A percentile compares a stretch with the other conserved stretches of the same genome.
These are phyloP conservation scores for Melanopsichium pennsylvanicum DNA, from an alignment of 1,284 basidiomycete genomes.

Conservation along the genomic window DNA sequence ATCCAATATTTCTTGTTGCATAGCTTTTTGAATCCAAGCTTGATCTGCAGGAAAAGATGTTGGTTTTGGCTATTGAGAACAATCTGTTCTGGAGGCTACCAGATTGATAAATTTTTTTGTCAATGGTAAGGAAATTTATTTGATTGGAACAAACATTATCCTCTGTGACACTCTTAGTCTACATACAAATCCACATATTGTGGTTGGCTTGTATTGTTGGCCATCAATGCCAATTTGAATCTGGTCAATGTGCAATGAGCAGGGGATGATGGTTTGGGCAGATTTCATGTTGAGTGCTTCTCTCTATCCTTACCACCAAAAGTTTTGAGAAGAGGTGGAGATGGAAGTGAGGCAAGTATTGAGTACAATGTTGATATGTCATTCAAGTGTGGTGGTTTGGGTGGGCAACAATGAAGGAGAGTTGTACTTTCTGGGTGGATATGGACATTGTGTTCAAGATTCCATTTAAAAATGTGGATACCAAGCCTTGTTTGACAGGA, in stretches of 20 bases:
- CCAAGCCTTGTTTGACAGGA: slow-evolving; percentile 66
- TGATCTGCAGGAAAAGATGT: slow-evolving; percentile 46
- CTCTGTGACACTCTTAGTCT: slow-evolving; percentile 40
- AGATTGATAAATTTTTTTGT: slow-evolving; percentile 70
- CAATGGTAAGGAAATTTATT: slow-evolving; percentile 43
- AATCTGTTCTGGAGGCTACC: slow-evolving; percentile 70
- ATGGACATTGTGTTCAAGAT: slow-evolving; percentile 14
- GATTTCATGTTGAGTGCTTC: slow-evolving; percentile 73
- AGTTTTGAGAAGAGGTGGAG: slow-evolving; percentile 70
- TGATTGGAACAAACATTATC: slow-evolving; percentile 49
- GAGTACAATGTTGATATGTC: slow-evolving; percentile 70
- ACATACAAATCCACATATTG: slow-evolving; percentile 23
- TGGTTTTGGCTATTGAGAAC: slow-evolving; percentile 66
- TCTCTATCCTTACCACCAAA: slow-evolving; percentile 68
- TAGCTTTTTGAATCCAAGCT: slow-evolving; percentile 70
- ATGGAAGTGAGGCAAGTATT: slow-evolving; percentile 74
- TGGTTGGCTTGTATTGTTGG: slow-evolving; percentile 42
- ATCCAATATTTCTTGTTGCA: slow-evolving; percentile 69
- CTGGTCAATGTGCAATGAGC: slow-evolving; percentile 71
- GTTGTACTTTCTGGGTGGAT: slow-evolving; percentile 30
- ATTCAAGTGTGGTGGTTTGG: slow-evolving; percentile 67
- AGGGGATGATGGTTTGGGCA: slow-evolving; percentile 74
- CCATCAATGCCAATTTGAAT: slow-evolving; percentile 35
- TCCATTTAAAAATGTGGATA: slow-evolving; percentile 29
- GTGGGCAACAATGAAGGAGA: slow-evolving; percentile 56